Evolutionary conservation across 345 rosid genomes (phyloP).

Genomic region (Streptanthus diversifolius): DNA sequence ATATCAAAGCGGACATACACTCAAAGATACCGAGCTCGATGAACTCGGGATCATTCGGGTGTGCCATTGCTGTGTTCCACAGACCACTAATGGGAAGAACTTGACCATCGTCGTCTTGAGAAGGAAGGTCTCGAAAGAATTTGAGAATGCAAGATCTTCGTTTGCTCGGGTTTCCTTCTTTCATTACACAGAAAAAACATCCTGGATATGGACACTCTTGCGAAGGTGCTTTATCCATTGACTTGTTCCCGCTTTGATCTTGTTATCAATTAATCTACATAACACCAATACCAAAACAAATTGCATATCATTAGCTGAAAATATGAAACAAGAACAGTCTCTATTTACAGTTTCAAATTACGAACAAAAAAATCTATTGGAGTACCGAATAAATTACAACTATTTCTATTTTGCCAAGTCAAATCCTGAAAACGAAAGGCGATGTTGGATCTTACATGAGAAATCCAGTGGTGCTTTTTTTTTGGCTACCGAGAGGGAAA

Average conservation of each 20-base stretch:
- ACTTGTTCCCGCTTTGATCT: background rate
- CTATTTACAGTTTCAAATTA: background rate
- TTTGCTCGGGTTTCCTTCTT: constrained; percentile 97
- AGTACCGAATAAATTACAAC: background rate
- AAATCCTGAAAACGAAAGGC: constrained; percentile 34
- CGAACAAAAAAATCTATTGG: background rate
- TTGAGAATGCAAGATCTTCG: constrained; percentile 85
- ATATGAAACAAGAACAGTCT: background rate
- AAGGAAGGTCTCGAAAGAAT: constrained; percentile 93
- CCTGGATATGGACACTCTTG: constrained; percentile 98
- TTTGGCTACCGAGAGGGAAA: constrained; percentile 20
- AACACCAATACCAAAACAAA: background rate
- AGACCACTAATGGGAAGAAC: constrained; percentile 98
- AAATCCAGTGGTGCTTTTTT: constrained; percentile 28
- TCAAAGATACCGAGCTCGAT: constrained; percentile 93
- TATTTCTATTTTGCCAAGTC: constrained; percentile 14
- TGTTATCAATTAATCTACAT: constrained; percentile 13
- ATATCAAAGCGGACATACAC: constrained; percentile 92
- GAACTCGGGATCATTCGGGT: constrained; percentile 97
- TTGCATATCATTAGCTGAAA: constrained; percentile 11
- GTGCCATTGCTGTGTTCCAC: constrained; percentile 99
- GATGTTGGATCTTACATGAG: constrained; percentile 25
- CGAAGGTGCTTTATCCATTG: constrained; percentile 79
- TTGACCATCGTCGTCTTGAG: constrained; percentile 93
- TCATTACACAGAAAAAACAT: constrained; percentile 98